A percentile compares a stretch with the other conserved stretches of the same genome.
These are phyloP conservation scores for Edaphochlamys debaryana DNA, from an alignment of 139 green algal species.

Conservation along the genomic window DNA sequence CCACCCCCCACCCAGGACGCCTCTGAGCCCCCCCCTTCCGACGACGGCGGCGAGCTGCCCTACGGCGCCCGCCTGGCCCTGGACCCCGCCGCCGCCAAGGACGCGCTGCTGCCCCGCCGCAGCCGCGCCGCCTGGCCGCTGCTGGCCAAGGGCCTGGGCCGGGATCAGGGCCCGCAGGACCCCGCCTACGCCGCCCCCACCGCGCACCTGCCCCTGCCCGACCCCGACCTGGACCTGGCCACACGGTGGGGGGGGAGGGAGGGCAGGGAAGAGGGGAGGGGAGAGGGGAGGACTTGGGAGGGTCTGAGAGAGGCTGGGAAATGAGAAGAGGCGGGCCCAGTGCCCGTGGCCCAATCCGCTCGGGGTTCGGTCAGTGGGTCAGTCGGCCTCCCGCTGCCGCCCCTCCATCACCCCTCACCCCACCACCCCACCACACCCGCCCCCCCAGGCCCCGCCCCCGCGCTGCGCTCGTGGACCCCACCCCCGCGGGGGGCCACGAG, in stretches of 20 bases:
- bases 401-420: too few species aligned
- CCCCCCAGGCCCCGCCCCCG: not conserved
- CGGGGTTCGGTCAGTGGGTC: too few species aligned
- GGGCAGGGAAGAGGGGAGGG: too few species aligned
- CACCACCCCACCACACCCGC: not conserved
- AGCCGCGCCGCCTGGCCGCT: not conserved
- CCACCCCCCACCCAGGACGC: too few species aligned
- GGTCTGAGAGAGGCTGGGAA: too few species aligned
- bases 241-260: not conserved
- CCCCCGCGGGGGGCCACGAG: not conserved
- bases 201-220: slow-evolving; percentile 39
- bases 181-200: slow-evolving; percentile 28
- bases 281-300: too few species aligned
- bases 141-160: not conserved
- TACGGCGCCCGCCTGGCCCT: slow-evolving; percentile 31
- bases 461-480: not conserved
- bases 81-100: slow-evolving; percentile 20
- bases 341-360: too few species aligned
- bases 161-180: not conserved
- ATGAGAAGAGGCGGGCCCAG: too few species aligned
- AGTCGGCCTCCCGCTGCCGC: too few species aligned
- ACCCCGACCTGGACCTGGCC: slow-evolving; percentile 42
- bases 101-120: slow-evolving; percentile 21
- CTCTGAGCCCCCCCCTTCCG: too few species aligned
- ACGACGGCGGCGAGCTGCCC: slow-evolving; percentile 24